phyloP scores from a whole-genome alignment of 1,284 basidiomycete species.

The Fomitopsis betulina region DNA sequence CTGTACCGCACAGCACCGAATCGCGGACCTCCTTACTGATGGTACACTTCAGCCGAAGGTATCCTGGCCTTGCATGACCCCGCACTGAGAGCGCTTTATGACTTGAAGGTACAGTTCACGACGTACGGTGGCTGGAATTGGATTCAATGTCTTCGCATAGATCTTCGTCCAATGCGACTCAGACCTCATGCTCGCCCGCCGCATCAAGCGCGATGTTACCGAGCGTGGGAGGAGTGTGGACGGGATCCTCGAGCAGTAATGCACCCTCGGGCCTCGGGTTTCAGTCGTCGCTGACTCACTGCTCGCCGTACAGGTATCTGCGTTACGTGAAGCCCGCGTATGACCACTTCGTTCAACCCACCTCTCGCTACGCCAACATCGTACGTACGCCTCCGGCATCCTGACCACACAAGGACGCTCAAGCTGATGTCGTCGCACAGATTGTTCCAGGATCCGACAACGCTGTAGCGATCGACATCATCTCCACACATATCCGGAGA shows the following conservation, averaged over 20 bases:
- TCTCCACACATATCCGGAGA: constrained; percentile 85
- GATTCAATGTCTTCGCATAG: constrained; percentile 30
- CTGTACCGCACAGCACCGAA: not conserved
- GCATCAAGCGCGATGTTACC: constrained; percentile 83
- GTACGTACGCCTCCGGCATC: constrained; percentile 38
- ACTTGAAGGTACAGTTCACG: constrained; percentile 70
- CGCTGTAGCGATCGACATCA: constrained; percentile 88
- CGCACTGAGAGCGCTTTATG: constrained; percentile 76
- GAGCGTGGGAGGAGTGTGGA: constrained; percentile 85
- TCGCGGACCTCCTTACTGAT: constrained; percentile 1
- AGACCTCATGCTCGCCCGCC: constrained; percentile 94
- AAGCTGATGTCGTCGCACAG: constrained; percentile 34
- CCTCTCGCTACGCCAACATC: constrained; percentile 84
- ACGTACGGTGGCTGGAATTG: not conserved
- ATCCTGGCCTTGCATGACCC: constrained; percentile 89
- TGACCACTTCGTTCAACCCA: constrained; percentile 93
- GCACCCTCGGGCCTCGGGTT: constrained; percentile 17
- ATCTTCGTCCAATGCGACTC: constrained; percentile 88
- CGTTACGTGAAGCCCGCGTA: constrained; percentile 92
- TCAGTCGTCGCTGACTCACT: not conserved
- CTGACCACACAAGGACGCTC: not conserved
- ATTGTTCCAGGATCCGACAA: constrained; percentile 91
- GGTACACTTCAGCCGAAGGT: constrained; percentile 65
- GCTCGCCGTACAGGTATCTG: constrained; percentile 56
- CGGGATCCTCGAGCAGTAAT: constrained; percentile 85